Conservation (phyloP, 345 rosid species). For the Salix udensis region DNA sequence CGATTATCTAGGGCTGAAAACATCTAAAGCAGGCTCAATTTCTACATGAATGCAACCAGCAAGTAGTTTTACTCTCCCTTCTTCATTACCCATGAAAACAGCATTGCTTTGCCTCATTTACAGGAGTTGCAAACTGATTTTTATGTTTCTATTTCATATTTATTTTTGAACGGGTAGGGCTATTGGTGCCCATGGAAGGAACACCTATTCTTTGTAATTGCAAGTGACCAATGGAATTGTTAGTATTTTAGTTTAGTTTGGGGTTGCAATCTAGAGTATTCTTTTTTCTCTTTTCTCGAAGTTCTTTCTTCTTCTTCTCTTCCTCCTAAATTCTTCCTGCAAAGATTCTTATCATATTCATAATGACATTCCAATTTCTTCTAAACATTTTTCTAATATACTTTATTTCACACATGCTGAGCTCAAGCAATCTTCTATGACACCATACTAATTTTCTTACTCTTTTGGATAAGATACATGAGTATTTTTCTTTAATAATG, state of each 20-base stretch:
- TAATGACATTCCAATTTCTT: not conserved
- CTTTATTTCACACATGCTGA: not conserved
- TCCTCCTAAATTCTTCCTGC: not conserved
- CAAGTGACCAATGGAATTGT: not conserved
- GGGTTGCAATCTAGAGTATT: not conserved
- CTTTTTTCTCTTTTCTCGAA: not conserved
- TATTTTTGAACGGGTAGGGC: too few species aligned
- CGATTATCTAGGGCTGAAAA: too few species aligned
- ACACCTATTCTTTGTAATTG: not conserved
- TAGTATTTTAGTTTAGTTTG: not conserved
- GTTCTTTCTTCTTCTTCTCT: not conserved
- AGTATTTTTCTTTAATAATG: not conserved
- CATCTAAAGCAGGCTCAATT: too few species aligned
- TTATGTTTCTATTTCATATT: too few species aligned
- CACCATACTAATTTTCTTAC: not conserved
- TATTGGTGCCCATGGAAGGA: too few species aligned
- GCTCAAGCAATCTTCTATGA: not conserved
- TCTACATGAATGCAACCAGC: too few species aligned
- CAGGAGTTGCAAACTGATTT: too few species aligned
- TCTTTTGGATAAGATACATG: not conserved
- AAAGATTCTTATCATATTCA: not conserved
- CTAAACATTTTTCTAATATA: not conserved
- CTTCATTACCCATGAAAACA: too few species aligned
- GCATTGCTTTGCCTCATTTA: too few species aligned
- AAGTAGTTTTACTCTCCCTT: too few species aligned